Base-by-base conservation (phyloP, 129 eudicot genomes). In the Erigeron canadensis region DNA sequence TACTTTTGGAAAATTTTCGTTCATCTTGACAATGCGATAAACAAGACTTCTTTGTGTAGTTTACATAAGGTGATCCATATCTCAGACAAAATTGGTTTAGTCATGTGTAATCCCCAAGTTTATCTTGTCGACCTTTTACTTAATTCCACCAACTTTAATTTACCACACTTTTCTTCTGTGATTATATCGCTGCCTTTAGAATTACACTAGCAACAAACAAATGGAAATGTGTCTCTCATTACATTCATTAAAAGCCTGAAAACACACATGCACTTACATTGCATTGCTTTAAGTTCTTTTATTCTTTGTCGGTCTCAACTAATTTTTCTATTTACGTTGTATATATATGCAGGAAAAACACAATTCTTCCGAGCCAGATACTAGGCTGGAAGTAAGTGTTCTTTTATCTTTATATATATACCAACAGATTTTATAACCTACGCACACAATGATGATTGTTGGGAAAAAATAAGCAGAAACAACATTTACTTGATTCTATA, bases 361-460 rank as follows among this genome's bases (percentile, higher is more conserved):
- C 11, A 21, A 64, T 64, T 23, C 61, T 54, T 63, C 60, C 5
- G 77, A 53, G 41, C 71, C 77, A 50, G 44, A 71, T 53, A 72
- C 73, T 34, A 78, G 81, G 64, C 15, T 37, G 4, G 81, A 78
- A 71, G 81, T 78, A 48, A 71, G 81, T 34, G 11, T 63, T 63
- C 57, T 61, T 62, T 18, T 62, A 51, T 61, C 22, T 23, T 10
- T 46, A n/a, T 55, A 15, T 64, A 51, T 10, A 66, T 63, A 39
- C 28, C 10, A 17, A 60, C 40, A 50, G 9, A 60, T 34, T 21
- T 34, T 8, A 13, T 15, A 28, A 28, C 10, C 47, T 46, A 63
- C 46, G 39, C 4, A 63, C 38, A 21, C 4, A 8, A 22, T 15
- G 7, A 23, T 23, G 13, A 15, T 46, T 67, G 72, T 67, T 50